Evolutionary conservation across 2,329 filamentous ascomycete species (phyloP).

Genomic region (Xylariales sp.): DNA sequence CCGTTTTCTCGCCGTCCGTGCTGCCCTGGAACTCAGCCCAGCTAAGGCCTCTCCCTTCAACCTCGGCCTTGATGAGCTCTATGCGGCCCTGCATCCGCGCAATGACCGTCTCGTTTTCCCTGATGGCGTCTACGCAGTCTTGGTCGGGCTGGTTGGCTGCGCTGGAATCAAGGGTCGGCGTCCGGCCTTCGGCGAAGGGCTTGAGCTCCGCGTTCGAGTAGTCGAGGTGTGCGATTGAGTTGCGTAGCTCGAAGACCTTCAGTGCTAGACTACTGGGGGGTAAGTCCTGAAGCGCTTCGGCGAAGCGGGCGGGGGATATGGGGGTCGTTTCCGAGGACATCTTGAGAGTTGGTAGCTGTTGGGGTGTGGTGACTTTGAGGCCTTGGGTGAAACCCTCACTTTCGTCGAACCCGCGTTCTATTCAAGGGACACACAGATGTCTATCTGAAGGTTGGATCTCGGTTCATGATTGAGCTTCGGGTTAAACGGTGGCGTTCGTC

Average conservation of each 20-base stretch:
- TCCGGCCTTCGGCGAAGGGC: conserved; percentile 56
- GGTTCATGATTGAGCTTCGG: no score
- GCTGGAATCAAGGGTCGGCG: conserved; percentile 23
- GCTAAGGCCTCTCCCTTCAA: conserved; percentile 51
- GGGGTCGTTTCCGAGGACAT: conserved; percentile 62
- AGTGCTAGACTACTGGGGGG: conserved; percentile 63
- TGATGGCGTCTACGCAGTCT: conserved; percentile 70
- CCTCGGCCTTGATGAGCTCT: conserved; percentile 58
- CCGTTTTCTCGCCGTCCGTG: conserved; percentile 31
- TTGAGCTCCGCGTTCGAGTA: conserved; percentile 69
- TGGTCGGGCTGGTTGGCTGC: conserved; percentile 47
- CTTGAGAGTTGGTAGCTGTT: no score
- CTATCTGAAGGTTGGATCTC: no score
- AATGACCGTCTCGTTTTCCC: conserved; percentile 67
- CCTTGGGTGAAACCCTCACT: no score
- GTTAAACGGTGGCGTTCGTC: no score
- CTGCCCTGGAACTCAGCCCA: conserved; percentile 54
- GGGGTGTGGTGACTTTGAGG: no score
- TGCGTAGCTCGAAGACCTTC: conserved; percentile 72
- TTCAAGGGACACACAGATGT: no score
- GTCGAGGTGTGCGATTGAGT: conserved; percentile 68
- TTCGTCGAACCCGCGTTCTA: no score
- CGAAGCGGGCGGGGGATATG: conserved; percentile 60
- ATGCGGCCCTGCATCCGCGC: conserved; percentile 63
- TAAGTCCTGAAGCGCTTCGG: conserved; percentile 62